Percentiles rank a stretch among this genome's conserved stretches.
Conservation (phyloP, 2,329 filamentous ascomycete species). For the Pseudogymnoascus sp. region DNA sequence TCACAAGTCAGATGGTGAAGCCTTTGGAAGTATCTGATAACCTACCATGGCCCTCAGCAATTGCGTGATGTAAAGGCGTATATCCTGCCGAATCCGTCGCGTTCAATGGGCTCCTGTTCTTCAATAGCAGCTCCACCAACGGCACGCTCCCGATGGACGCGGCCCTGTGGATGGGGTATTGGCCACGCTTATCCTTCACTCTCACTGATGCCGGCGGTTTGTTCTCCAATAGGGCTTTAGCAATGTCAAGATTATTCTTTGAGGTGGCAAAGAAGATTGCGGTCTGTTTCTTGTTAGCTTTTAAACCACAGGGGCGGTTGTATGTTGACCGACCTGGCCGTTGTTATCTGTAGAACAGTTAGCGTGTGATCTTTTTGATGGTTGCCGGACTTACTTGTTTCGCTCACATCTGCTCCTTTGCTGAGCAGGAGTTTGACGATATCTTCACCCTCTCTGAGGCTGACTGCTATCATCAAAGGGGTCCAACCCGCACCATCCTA, state of each 20-base stretch:
- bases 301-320: neutral
- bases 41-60: constrained; percentile 66
- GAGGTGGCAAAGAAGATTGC: constrained; percentile 87
- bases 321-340: constrained; percentile 47
- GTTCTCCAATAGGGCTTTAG: constrained; percentile 66
- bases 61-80: constrained; percentile 83
- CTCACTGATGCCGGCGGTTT: constrained; percentile 67
- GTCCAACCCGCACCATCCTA: constrained; percentile 77
- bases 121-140: constrained; percentile 72
- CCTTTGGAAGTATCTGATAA: constrained; percentile 10
- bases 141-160: constrained; percentile 86
- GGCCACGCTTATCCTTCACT: constrained; percentile 78
- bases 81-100: constrained; percentile 74
- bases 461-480: constrained; percentile 74
- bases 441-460: constrained; percentile 63
- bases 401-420: constrained; percentile 65
- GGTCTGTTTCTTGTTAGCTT: constrained; percentile 46
- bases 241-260: constrained; percentile 78
- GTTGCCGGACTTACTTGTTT: constrained; percentile 50
- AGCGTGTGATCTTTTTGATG: neutral
- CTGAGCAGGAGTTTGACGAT: constrained; percentile 61
- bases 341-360: constrained; percentile 44
- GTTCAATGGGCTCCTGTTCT: constrained; percentile 73
- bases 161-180: constrained; percentile 84
- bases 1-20: neutral